Evolutionary conservation across 2,329 filamentous ascomycete species (phyloP).

Genomic region (Catunica adiposa): DNA sequence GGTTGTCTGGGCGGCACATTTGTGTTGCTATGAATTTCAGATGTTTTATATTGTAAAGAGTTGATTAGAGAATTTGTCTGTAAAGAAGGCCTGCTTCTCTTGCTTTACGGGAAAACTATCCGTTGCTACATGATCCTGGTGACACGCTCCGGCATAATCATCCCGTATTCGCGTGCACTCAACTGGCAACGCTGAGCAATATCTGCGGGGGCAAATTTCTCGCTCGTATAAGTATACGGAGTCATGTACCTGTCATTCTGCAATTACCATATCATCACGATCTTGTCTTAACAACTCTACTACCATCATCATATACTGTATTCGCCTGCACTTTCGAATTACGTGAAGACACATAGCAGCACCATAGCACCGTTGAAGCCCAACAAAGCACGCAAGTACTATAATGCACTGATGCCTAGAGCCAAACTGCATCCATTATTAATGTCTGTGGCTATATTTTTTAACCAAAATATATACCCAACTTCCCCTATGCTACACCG

Average conservation of each 20-base stretch:
- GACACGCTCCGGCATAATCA: not conserved
- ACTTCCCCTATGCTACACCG: not conserved
- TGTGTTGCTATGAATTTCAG: not conserved
- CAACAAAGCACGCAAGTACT: no score
- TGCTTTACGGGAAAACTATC: no score
- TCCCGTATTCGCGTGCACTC: not conserved
- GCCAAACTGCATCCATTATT: not conserved
- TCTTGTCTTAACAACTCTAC: no score
- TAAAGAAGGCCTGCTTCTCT: not conserved
- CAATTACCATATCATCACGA: no score
- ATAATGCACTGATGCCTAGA: no score
- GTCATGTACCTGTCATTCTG: not conserved
- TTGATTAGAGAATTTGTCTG: not conserved
- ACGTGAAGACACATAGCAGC: no score
- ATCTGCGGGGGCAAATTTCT: not conserved
- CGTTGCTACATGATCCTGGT: no score
- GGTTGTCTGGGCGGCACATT: not conserved
- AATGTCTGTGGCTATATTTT: not conserved
- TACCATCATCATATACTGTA: no score
- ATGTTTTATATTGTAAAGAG: not conserved
- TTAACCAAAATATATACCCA: no score
- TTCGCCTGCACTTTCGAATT: no score
- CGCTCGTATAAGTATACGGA: not conserved
- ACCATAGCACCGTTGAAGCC: no score
- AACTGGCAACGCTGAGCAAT: not conserved